phyloP scores from a whole-genome alignment of 805 yeast species.

The Grigorovia jiainica region DNA sequence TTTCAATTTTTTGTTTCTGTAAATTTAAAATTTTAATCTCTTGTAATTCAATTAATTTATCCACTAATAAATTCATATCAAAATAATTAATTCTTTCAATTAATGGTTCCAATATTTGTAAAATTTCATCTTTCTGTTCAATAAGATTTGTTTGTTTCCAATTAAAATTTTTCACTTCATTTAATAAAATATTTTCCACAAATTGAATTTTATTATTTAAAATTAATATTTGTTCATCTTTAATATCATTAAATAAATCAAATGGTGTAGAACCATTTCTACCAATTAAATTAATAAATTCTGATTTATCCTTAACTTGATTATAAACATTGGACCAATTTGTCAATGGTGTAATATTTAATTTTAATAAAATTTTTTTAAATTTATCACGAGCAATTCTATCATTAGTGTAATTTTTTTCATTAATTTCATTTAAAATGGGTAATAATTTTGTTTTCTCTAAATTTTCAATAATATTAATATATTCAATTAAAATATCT shows the following conservation, averaged over 20 bases:
- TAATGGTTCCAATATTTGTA: constrained; percentile 1
- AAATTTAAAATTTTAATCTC: background rate
- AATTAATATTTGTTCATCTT: constrained; percentile 50
- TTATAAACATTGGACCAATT: constrained; percentile 50
- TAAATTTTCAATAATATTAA: constrained; percentile 22
- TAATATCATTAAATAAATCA: constrained; percentile 66
- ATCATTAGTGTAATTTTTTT: constrained; percentile 44
- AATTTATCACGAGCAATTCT: constrained; percentile 58
- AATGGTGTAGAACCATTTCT: constrained; percentile 69
- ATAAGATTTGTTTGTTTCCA: constrained; percentile 21
- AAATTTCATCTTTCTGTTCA: constrained; percentile 16
- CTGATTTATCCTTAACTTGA: constrained; percentile 41
- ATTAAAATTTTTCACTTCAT: background rate
- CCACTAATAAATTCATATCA: background rate
- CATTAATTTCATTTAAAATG: constrained; percentile 21
- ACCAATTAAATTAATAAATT: constrained; percentile 57
- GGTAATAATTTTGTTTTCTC: constrained; percentile 16
- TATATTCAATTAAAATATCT: constrained; percentile 46
- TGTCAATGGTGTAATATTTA: constrained; percentile 38
- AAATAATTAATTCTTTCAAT: background rate
- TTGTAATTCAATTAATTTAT: background rate
- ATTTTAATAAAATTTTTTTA: constrained; percentile 33
- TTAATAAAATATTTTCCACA: constrained; percentile 40
- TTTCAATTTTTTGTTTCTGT: background rate
- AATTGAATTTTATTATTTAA: constrained; percentile 52